These are phyloP conservation scores for Hylodesmum podocarpum DNA, from an alignment of 306 rosid genomes.

Conservation along the genomic window DNA sequence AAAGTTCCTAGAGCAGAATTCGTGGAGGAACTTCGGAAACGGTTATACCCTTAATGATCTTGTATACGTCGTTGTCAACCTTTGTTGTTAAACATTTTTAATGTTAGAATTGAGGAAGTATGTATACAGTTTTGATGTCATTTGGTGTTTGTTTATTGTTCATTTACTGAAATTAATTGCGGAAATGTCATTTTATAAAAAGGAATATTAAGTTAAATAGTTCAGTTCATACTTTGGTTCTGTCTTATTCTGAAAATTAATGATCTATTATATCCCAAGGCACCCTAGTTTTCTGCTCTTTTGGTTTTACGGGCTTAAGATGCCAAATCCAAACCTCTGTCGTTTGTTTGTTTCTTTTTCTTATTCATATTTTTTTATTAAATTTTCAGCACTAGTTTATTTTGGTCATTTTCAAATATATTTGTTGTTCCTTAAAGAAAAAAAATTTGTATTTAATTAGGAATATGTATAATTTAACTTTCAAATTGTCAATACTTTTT, in stretches of 20 bases:
- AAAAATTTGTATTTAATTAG: no score
- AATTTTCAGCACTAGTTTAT: not conserved
- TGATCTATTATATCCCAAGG: not conserved
- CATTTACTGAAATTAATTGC: not conserved
- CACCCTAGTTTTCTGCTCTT: not conserved
- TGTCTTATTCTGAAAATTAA: not conserved
- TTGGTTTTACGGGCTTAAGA: not conserved
- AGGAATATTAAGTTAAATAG: not conserved
- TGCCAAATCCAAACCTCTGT: not conserved
- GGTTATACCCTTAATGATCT: slow-evolving; percentile 39
- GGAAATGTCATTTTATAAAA: not conserved
- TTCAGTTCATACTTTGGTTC: not conserved
- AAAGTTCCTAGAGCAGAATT: slow-evolving; percentile 47
- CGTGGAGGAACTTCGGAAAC: slow-evolving; percentile 62
- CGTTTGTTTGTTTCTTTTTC: not conserved
- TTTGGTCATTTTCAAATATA: not conserved
- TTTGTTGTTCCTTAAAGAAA: no score
- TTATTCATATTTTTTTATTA: not conserved
- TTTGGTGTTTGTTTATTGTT: not conserved
- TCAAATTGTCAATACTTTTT: no score
- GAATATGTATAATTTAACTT: no score
- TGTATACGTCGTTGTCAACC: not conserved
- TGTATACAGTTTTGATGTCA: not conserved
- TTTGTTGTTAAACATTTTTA: not conserved
- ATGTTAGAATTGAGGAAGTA: not conserved